Base-by-base conservation (phyloP, 2,329 filamentous ascomycete species). In the Sporothrix sp. region DNA sequence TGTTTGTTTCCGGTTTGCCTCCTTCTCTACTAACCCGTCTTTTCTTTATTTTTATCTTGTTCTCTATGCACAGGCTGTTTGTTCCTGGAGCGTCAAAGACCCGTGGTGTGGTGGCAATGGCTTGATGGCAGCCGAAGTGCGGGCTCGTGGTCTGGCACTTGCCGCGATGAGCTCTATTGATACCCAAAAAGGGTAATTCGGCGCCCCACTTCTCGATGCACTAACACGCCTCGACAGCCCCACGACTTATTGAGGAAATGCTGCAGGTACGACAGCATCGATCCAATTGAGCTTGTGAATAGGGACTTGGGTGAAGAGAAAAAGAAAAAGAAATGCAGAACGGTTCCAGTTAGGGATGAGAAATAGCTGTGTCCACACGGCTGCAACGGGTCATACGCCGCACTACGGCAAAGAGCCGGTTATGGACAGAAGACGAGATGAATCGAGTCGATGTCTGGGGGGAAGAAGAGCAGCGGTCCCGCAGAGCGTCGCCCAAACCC, bases 91-190 rank as follows among this genome's bases (percentile, higher is more conserved):
- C 27, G 40, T 30, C 11, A 9, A 32, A 21, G 16, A 13, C 3
- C 14, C 3, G 25, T 23, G 43, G 28, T 35, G 35, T 38, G 44
- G 42, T 46, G 40, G 25, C 36, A 28, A 40, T 25, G 44, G 25
- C 25, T 18, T 36, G 25, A 18, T 25, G 18, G 30, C 32, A 25
- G 21, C 4, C 7, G 47, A 20, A 11, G 11, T 16, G n/a, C n/a
- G 36, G 20, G 10, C 7, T 27, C 20, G 38, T 9, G 25, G 42
- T 16, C 28, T n/a, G 42, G 42, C 23, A 38, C 36, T 50, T 50
- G 30, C n/a, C 27, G 36, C 14, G 35, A 55, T 50, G 55, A 54
- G 56, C 39, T 52, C 52, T 58, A 58, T 58, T 58, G 43, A 58
- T 3, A 57, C 52, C 57, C 57, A 27, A 52, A 57, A 52, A 9